phyloP scores from a whole-genome alignment of 1,284 basidiomycete genomes.

The Agaricales sp. region DNA sequence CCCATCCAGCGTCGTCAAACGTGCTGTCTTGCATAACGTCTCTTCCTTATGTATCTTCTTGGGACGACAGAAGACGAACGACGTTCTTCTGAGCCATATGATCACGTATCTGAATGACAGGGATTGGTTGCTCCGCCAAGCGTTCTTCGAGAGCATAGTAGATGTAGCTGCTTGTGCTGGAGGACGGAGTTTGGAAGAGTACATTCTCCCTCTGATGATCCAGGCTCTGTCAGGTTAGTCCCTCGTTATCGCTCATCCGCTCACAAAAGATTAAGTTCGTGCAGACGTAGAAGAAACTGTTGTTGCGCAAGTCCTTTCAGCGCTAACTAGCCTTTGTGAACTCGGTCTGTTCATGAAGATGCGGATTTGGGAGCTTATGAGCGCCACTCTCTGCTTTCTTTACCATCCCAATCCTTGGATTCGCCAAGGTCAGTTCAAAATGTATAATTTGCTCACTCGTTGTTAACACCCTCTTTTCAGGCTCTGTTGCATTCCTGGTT shows the following conservation, averaged over 20 bases:
- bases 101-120: conserved; percentile 97
- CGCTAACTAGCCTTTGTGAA: conserved; percentile 80
- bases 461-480: conserved; percentile 27
- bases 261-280: conserved; percentile 4
- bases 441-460: not conserved
- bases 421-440: conserved; percentile 68
- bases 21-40: conserved; percentile 71
- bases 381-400: conserved; percentile 76
- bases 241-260: not conserved
- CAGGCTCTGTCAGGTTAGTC: conserved; percentile 80
- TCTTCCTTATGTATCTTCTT: conserved; percentile 89
- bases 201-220: conserved; percentile 90
- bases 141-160: conserved; percentile 94
- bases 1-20: conserved; percentile 66
- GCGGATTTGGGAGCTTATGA: conserved; percentile 92
- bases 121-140: conserved; percentile 84
- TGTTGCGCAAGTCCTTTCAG: conserved; percentile 77
- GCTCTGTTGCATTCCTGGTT: conserved; percentile 79
- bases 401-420: conserved; percentile 98
- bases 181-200: conserved; percentile 74
- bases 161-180: conserved; percentile 92
- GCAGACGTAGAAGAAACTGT: conserved; percentile 93
- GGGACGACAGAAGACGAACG: conserved; percentile 87
- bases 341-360: conserved; percentile 83
- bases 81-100: conserved; percentile 93